Base-by-base conservation (phyloP, 2,329 filamentous ascomycete genomes). In the Curvularia verruculosa region DNA sequence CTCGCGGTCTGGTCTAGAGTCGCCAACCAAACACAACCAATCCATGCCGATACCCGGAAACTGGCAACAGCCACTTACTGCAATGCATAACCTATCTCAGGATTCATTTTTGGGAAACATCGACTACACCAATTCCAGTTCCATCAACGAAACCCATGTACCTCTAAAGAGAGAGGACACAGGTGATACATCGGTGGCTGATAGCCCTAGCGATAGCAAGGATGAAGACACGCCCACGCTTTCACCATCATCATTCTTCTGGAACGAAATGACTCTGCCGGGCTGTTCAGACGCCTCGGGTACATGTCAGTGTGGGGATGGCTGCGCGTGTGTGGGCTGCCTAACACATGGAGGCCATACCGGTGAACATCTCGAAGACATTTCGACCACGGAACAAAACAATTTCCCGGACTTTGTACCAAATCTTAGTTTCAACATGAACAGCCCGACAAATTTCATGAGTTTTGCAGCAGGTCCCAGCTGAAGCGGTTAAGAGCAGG, bases 291-390 rank as follows among this genome's bases (percentile, higher is more conserved):
- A 84, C 57, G 69, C 76, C 3, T 81, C 77, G 5, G 82, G 82
- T 3, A 82, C 78, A 24, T 84, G 82, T 55, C 80, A 80, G 59
- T 84, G 82, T 54, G 81, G 81, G 15, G 79, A 79, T 53, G 81
- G 82, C 37, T 84, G 82, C 62, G 77, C 71, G 52, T 84, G 82
- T 60, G 74, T 81, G n/a, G 82, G 81, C 13, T 84, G 82, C 61
- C 70, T 83, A 12, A 83, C 81, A 3, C 82, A 84, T 53, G 80
- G 77, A 19, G 82, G 81, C 3, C 81, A 83, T 54, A 79, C 80
- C 23, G 80, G 80, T 13, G 60, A 82, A 21, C 59, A 73, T 10
- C 63, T 81, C 5, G 70, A 73, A 8, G 50, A 55, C 19, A 55
- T 66, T 18, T 34, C 52, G 13, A 54, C 60, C 8, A 52, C 49